A percentile compares a stretch with the other conserved stretches of the same genome.
These are phyloP conservation scores for Corchorus capsularis DNA, from an alignment of 345 rosid genomes.

Conservation along the genomic window DNA sequence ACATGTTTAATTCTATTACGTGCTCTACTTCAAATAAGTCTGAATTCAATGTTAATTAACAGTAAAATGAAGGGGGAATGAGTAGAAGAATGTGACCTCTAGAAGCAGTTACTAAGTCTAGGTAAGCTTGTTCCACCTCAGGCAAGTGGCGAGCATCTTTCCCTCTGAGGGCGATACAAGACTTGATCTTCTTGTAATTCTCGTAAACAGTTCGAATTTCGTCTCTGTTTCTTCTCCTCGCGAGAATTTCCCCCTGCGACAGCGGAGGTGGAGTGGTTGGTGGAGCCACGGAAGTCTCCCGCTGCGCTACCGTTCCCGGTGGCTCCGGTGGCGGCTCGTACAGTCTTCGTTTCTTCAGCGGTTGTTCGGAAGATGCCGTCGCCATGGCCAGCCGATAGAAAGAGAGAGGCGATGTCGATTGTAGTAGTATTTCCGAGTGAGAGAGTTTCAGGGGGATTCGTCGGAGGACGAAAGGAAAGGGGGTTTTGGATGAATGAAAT, in stretches of 20 bases:
- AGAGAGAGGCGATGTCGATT: constrained; percentile 11
- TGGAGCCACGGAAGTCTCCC: constrained; percentile 31
- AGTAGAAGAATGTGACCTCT: constrained; percentile 44
- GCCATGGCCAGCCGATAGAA: constrained; percentile 15
- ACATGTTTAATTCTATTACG: background rate
- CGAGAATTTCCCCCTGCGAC: constrained; percentile 68
- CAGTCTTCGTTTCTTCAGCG: constrained; percentile 85
- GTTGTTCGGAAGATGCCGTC: constrained; percentile 83
- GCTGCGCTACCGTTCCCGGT: constrained; percentile 28
- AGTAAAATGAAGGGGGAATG: background rate
- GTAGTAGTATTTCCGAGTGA: background rate
- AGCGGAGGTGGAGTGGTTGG: constrained; percentile 65
- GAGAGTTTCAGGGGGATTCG: background rate
- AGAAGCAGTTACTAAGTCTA: constrained; percentile 73
- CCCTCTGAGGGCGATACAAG: constrained; percentile 46
- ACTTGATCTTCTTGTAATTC: constrained; percentile 69
- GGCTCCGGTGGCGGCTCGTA: constrained; percentile 50
- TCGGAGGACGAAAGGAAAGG: background rate
- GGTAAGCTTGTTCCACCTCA: constrained; percentile 73
- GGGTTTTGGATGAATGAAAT: background rate
- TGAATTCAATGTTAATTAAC: background rate
- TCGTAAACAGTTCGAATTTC: constrained; percentile 85
- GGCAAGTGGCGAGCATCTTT: constrained; percentile 57
- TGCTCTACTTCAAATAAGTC: background rate
- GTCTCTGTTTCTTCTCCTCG: constrained; percentile 70